phyloP scores from a whole-genome alignment of 202 grass and related monocot species.

The Zoysia matrella region DNA sequence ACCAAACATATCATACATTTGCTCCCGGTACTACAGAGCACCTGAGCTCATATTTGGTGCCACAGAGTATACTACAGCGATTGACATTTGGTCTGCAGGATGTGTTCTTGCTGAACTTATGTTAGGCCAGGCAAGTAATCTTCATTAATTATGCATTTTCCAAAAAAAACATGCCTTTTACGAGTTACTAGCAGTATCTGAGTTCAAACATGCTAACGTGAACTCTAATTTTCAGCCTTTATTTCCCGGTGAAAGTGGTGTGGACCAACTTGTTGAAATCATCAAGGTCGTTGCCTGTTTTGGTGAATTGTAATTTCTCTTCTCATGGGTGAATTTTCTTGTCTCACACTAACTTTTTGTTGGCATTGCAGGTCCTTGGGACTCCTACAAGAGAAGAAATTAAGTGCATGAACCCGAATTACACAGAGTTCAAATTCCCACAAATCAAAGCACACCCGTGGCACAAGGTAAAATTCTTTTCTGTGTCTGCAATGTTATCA shows the following conservation, averaged over 20 bases:
- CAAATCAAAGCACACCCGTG: constrained; percentile 99
- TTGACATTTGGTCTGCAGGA: too few relatives aligned
- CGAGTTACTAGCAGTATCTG: neutral
- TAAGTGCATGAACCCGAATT: constrained; percentile 99
- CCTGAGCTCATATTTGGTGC: too few relatives aligned
- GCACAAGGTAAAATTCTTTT: constrained; percentile 74
- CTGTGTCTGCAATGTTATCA: constrained; percentile 11
- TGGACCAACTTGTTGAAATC: constrained; percentile 97
- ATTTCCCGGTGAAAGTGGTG: constrained; percentile 94
- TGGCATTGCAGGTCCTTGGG: constrained; percentile 73
- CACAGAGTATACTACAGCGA: too few relatives aligned
- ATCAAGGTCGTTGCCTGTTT: constrained; percentile 67
- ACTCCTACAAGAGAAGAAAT: constrained; percentile 97
- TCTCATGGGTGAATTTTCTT: neutral
- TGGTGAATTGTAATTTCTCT: constrained; percentile 22
- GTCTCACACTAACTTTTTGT: constrained; percentile 18
- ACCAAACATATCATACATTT: constrained; percentile 92
- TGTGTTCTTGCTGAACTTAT: constrained; percentile 45
- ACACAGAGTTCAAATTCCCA: constrained; percentile 93
- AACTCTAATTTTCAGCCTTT: constrained; percentile 67
- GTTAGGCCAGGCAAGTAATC: constrained; percentile 74
- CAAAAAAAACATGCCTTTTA: neutral
- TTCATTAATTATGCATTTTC: neutral
- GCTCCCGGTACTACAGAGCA: too few relatives aligned
- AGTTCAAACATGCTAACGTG: constrained; percentile 24